Percentiles rank a stretch among this genome's conserved stretches.
Evolutionary conservation across 106 monocot genomes (phyloP).

Genomic region (Dactylorhiza incarnata): DNA sequence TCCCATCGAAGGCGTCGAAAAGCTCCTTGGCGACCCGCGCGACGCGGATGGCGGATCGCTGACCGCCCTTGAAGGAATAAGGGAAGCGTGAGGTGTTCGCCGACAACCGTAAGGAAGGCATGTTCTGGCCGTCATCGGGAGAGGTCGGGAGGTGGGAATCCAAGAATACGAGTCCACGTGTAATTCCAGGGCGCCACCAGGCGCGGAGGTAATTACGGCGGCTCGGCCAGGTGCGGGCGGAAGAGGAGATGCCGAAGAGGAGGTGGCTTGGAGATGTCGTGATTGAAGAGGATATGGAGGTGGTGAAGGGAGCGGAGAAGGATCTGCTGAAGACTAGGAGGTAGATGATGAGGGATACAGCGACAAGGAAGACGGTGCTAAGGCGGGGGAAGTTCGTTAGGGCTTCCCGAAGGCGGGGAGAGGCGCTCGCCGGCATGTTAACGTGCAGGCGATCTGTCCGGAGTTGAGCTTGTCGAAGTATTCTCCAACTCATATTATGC

Average conservation of each 20-base stretch:
- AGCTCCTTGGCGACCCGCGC: conserved; percentile 50
- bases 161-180: conserved; percentile 46
- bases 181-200: conserved; percentile 42
- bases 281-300: neutral
- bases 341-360: conserved; percentile 5
- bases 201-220: conserved; percentile 42
- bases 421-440: conserved; percentile 6
- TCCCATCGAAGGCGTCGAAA: conserved; percentile 13
- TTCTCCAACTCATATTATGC: too few relatives aligned
- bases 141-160: conserved; percentile 17
- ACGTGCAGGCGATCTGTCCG: neutral
- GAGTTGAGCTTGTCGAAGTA: neutral
- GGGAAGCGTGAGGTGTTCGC: conserved; percentile 46
- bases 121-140: neutral
- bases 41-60: conserved; percentile 51
- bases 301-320: conserved; percentile 3
- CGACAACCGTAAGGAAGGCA: conserved; percentile 26
- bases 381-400: conserved; percentile 7
- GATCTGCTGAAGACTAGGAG: conserved; percentile 4
- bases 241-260: conserved; percentile 74
- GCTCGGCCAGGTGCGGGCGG: conserved; percentile 24
- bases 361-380: conserved; percentile 11
- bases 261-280: conserved; percentile 33
- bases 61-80: conserved; percentile 48
- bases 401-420: conserved; percentile 9